These are phyloP conservation scores for Jatropha multifida DNA, from an alignment of 441 rosid species.

Conservation along the genomic window DNA sequence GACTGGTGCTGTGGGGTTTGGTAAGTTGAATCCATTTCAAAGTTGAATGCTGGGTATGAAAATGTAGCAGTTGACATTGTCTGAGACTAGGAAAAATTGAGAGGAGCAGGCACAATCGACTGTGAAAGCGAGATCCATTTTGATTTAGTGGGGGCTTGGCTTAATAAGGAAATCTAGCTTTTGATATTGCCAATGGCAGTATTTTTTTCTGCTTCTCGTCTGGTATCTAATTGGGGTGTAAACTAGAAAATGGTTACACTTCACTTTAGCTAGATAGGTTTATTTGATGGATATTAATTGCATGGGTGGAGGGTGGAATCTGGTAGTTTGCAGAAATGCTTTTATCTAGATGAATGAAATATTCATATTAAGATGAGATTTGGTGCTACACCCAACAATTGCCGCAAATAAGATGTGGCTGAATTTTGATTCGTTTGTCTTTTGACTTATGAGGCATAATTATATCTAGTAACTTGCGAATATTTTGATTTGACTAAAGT, in stretches of 20 bases:
- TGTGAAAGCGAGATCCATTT: not conserved
- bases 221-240: not conserved
- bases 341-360: not conserved
- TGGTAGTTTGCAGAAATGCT: not conserved
- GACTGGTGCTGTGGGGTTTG: not conserved
- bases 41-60: not conserved
- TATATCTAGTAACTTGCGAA: not conserved
- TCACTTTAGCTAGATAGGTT: not conserved
- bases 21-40: not conserved
- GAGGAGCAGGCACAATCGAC: not conserved
- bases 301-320: not conserved
- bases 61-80: not conserved
- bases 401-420: not conserved
- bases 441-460: conserved; percentile 1
- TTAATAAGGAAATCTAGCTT: not conserved
- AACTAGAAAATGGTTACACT: not conserved
- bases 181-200: not conserved
- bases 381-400: not conserved
- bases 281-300: not conserved
- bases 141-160: not conserved
- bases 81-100: conserved; percentile 3
- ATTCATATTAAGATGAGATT: not conserved
- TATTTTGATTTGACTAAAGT: not conserved
- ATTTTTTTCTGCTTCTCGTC: not conserved
- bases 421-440: not conserved